Base-by-base conservation (phyloP, 1,139 yeast species). In the Zhuliangozyma parablackwelliae region DNA sequence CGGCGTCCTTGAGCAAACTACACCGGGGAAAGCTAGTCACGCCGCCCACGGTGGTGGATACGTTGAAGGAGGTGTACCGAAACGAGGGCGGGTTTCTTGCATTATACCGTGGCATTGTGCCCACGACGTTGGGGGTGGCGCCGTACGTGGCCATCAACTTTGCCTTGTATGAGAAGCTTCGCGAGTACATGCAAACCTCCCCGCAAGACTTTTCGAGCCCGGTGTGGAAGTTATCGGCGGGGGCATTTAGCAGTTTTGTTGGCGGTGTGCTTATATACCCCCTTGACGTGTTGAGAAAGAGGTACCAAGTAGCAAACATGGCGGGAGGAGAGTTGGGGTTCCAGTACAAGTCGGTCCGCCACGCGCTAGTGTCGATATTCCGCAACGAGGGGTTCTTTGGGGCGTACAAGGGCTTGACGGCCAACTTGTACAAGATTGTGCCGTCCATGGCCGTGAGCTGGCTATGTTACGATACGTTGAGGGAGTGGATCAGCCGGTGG, bases 361-460 rank as follows among this genome's bases (percentile, higher is more conserved):
- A 84, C 49, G 97, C 96, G 0, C 60, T 90, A 27, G 54, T 61
- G 5, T 72, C 82, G 5, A 87, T 90, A 32, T 80, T 83, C 43
- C 69, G 65, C 42, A 65, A 70, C 12, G 97, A 90, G 59, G 97
- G 97, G 1, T 59, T 78, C 41, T 63, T 59, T 34, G 98, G 97
- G 2, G 78, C 92, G 29, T 90, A 88, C 65, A 86, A 83, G 55
- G 97, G 97, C 0, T 72, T 90, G 53, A 75, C 84, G 3, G 96
- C 97, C 2, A 90, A 90, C 54, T 69, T 90, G 55, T 82, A 88
- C 63, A 90, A 90, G 57, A 94, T 90, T 3, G 86, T 88, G 29
- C 97, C 97, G 0, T 82, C 94, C 7, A 90, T 90, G 92, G 97
- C 97, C 2, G 89, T 90, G 16, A 85, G 90, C 44, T 92, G 96